Conservation (phyloP, 2,329 filamentous ascomycete genomes). For the Clonostachys byssicola region DNA sequence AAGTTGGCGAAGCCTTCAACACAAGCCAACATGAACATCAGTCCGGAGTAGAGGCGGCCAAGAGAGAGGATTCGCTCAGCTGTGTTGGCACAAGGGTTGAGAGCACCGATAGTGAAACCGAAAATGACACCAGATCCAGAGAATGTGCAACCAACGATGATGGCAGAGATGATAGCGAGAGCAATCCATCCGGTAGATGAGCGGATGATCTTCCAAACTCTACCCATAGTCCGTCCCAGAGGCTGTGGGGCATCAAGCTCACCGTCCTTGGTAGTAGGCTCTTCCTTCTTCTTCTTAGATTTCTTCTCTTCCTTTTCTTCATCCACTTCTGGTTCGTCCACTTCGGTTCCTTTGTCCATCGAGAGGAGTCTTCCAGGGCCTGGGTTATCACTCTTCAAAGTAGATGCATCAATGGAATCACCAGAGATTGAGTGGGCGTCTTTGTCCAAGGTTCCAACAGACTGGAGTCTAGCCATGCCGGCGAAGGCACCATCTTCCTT, state of each 20-base stretch:
- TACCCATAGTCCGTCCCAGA: constrained; percentile 19
- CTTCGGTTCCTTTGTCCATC: constrained; percentile 2
- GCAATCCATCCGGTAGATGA: constrained; percentile 16
- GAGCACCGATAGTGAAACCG: constrained; percentile 20
- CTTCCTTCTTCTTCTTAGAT: constrained; percentile 28
- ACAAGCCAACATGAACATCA: constrained; percentile 45
- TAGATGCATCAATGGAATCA: constrained; percentile 1
- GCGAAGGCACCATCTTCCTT: constrained; percentile 69
- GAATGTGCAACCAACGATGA: constrained; percentile 45
- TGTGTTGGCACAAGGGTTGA: constrained; percentile 33
- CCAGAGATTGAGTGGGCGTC: neutral
- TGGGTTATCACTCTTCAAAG: constrained; percentile 3
- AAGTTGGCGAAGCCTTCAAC: constrained; percentile 43
- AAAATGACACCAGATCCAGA: constrained; percentile 45
- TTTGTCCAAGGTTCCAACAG: constrained; percentile 51
- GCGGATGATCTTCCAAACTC: constrained; percentile 11
- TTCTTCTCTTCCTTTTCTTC: constrained; percentile 41
- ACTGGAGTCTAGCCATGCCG: constrained; percentile 80
- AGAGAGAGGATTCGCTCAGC: constrained; percentile 16
- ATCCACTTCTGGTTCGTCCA: constrained; percentile 34
- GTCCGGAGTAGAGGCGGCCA: constrained; percentile 33
- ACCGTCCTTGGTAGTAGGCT: constrained; percentile 46
- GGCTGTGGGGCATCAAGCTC: constrained; percentile 36
- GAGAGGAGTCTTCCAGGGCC: neutral
- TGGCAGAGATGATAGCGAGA: constrained; percentile 24